phyloP scores from a whole-genome alignment of 2,329 filamentous ascomycete genomes.

The Aureobasidium pullulans region DNA sequence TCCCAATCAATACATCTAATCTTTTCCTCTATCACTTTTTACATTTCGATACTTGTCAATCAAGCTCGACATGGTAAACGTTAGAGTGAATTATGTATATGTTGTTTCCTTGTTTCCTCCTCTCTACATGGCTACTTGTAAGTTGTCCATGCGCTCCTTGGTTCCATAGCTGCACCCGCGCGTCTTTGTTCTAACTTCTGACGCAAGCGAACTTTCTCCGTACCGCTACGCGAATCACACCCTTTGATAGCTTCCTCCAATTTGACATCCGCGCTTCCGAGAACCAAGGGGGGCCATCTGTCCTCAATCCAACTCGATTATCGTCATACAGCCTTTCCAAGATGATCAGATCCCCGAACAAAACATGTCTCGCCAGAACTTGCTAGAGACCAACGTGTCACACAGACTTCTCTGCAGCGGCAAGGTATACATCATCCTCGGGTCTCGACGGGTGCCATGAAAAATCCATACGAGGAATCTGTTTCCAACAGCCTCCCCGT shows the following conservation, averaged over 20 bases:
- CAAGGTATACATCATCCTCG: slow-evolving; percentile 5
- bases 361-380: not conserved
- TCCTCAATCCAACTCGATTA: not conserved
- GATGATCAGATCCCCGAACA: not conserved
- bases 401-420: not conserved
- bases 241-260: slow-evolving; percentile 1
- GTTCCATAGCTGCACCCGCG: slow-evolving; percentile 1
- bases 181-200: slow-evolving; percentile 11
- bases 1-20: not conserved
- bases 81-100: not conserved
- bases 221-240: slow-evolving; percentile 6
- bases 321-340: not conserved
- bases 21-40: not conserved
- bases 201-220: slow-evolving; percentile 12
- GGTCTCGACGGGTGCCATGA: not conserved
- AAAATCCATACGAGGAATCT: not conserved
- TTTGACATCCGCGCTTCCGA: slow-evolving; percentile 13
- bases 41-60: not conserved
- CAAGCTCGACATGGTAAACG: no score
- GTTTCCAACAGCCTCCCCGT: slow-evolving; percentile 9
- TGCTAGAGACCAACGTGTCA: not conserved
- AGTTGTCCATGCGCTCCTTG: not conserved
- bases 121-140: not conserved
- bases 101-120: not conserved
- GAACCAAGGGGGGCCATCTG: slow-evolving; percentile 2